Evolutionary conservation across 805 yeast species (phyloP), one percentile per base, ranked within the genome.

Genomic region (Metschnikowia proteae): DNA sequence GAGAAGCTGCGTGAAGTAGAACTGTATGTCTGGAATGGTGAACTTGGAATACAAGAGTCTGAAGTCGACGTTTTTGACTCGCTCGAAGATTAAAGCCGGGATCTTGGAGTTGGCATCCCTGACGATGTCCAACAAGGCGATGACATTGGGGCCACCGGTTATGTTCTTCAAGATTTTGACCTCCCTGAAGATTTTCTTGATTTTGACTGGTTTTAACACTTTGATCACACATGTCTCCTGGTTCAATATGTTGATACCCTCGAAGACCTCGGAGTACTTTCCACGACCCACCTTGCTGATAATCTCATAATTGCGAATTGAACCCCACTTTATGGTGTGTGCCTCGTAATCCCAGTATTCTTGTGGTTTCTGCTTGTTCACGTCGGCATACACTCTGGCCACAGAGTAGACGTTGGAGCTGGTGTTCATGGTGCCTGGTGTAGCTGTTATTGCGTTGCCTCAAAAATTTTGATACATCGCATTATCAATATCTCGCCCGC

Each of bases 181-280:
- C 66, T 91, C 97, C 54, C 97, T 76, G 67, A 83, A 86, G 50
- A 91, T 89, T 68, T 91, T 91, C 76, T 91, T 91, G 73, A 86
- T 79, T 68, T 89, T 91, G 25, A 91, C 96, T 7, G 97, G 97
- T 66, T 91, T 91, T 60, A 91, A 74, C 57, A 89, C 95, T 65
- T 91, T 91, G 56, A 91, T 87, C 38, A 91, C 92, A 60, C 94
- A 86, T 31, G 67, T 66, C 49, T 74, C 77, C 46, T 80, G 82
- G 54, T 79, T 80, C 47, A 79, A 73, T 44, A 87, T 72, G 62
- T 87, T 84, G 38, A 84, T 76, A 28, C 96, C 97, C 63, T 83
- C 86, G 64, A 91, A 91, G 29, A 91, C 97, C 66, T 91, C 97
- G n/a, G 95, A 85, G 68, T 90, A 91, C 71, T 88, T 91, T 26